Evolutionary conservation across 495 filamentous ascomycete species (phyloP).

Genomic region (Lasiosphaeris hirsuta): DNA sequence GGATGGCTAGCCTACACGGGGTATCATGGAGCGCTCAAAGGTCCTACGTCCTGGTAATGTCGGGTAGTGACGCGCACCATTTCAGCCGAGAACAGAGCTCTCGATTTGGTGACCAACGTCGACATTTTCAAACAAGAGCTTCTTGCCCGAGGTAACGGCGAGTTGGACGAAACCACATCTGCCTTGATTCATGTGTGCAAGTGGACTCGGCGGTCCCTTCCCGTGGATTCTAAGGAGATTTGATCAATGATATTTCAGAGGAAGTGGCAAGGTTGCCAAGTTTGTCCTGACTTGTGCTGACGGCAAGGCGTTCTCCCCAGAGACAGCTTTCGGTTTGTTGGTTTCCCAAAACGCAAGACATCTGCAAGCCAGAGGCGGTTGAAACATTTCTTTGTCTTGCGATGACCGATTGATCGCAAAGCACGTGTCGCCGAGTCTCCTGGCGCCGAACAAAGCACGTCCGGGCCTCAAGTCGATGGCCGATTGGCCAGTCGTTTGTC

Average conservation of each 20-base stretch:
- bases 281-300: too few relatives aligned
- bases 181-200: too few relatives aligned
- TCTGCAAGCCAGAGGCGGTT: too few relatives aligned
- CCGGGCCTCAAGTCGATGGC: not conserved
- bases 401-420: not conserved
- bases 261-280: too few relatives aligned
- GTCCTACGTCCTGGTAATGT: constrained; percentile 14
- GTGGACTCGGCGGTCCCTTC: too few relatives aligned
- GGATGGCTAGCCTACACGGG: not conserved
- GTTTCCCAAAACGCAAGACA: too few relatives aligned
- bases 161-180: too few relatives aligned
- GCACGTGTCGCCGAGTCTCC: not conserved
- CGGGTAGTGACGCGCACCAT: constrained; percentile 3
- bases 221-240: too few relatives aligned
- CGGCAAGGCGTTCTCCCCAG: too few relatives aligned
- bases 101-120: not conserved
- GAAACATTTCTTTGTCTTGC: not conserved
- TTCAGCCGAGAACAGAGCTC: constrained; percentile 9
- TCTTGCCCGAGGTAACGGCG: not conserved
- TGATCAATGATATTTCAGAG: too few relatives aligned
- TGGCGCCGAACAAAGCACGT: constrained; percentile 1
- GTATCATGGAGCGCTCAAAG: not conserved
- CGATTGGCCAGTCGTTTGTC: not conserved
- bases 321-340: not conserved
- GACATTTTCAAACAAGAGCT: not conserved